These are phyloP conservation scores for Amanita thiersii DNA, from an alignment of 768 basidiomycete genomes.

Conservation along the genomic window DNA sequence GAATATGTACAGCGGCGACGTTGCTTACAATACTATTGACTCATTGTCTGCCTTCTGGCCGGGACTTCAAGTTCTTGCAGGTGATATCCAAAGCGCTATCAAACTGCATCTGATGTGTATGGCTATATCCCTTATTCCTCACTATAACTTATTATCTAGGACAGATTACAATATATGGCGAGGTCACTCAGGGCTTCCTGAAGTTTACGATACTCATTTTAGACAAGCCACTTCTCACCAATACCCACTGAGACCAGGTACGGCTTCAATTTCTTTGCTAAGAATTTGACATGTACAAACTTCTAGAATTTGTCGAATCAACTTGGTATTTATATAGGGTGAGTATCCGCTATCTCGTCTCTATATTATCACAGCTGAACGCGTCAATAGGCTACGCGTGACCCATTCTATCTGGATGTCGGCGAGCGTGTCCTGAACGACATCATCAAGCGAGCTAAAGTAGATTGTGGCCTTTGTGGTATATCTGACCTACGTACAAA, in stretches of 20 bases:
- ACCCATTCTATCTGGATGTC: conserved; percentile 88
- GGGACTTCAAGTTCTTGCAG: conserved; percentile 84
- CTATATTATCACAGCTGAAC: conserved; percentile 2
- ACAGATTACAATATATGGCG: conserved; percentile 92
- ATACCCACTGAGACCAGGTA: conserved; percentile 75
- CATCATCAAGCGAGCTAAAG: conserved; percentile 63
- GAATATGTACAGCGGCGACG: conserved; percentile 72
- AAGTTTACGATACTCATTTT: conserved; percentile 81
- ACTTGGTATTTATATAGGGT: conserved; percentile 94
- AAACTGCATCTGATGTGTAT: conserved; percentile 85
- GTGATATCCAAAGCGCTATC: conserved; percentile 84
- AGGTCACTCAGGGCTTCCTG: conserved; percentile 80
- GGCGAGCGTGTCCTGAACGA: conserved; percentile 81
- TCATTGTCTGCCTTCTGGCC: conserved; percentile 96
- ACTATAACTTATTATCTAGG: neutral
- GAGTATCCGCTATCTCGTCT: conserved; percentile 15
- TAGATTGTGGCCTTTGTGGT: conserved; percentile 80
- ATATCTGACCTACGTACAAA: conserved; percentile 75
- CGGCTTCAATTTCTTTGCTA: conserved; percentile 3
- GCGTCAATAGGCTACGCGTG: conserved; percentile 70
- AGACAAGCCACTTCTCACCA: conserved; percentile 66
- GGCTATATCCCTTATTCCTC: conserved; percentile 14
- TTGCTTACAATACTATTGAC: conserved; percentile 76
- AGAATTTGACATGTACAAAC: neutral
- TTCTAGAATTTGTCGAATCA: conserved; percentile 86